Percentiles rank a stretch among this genome's conserved stretches.
Conservation (phyloP, 2,329 filamentous ascomycete genomes). For the Paracorniculantispora psalliotae region DNA sequence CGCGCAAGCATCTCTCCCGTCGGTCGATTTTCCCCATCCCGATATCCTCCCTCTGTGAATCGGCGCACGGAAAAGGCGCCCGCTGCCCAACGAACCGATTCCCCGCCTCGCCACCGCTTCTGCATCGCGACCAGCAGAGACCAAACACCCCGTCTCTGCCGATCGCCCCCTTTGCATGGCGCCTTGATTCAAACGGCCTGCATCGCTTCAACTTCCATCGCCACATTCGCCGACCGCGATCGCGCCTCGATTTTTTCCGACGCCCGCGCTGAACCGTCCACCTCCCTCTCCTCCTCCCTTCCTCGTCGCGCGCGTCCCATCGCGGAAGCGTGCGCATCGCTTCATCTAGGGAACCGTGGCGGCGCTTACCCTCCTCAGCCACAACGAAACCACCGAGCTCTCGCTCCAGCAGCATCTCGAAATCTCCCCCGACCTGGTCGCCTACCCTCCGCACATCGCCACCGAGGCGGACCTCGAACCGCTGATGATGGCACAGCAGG, state of each 20-base stretch:
- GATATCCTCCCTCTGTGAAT: not conserved
- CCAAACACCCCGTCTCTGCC: too few species aligned
- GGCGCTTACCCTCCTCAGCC: slow-evolving; percentile 51
- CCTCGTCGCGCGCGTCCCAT: slow-evolving; percentile 10
- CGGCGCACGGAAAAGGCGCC: not conserved
- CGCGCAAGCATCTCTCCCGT: not conserved
- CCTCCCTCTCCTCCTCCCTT: not conserved
- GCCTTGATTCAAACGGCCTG: not conserved
- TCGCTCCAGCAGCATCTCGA: slow-evolving; percentile 58
- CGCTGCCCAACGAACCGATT: slow-evolving; percentile 12
- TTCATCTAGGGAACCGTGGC: slow-evolving; percentile 42
- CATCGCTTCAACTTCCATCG: not conserved
- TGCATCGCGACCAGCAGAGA: not conserved
- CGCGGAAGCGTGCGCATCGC: slow-evolving; percentile 11
- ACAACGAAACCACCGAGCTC: slow-evolving; percentile 48
- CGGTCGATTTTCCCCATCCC: not conserved
- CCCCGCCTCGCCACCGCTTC: slow-evolving; percentile 10
- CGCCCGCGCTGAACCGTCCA: not conserved
- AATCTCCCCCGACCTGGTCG: slow-evolving; percentile 47
- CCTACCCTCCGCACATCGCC: slow-evolving; percentile 42
- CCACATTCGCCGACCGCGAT: not conserved
- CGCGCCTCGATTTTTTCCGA: not conserved
- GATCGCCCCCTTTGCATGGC: slow-evolving; percentile 6
- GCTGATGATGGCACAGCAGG: slow-evolving; percentile 66
- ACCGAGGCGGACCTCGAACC: slow-evolving; percentile 53